Percentiles rank a stretch among this genome's conserved stretches.
phyloP scores from a whole-genome alignment of 352 stramenopile genomes.

The Phytophthora pinifolia region DNA sequence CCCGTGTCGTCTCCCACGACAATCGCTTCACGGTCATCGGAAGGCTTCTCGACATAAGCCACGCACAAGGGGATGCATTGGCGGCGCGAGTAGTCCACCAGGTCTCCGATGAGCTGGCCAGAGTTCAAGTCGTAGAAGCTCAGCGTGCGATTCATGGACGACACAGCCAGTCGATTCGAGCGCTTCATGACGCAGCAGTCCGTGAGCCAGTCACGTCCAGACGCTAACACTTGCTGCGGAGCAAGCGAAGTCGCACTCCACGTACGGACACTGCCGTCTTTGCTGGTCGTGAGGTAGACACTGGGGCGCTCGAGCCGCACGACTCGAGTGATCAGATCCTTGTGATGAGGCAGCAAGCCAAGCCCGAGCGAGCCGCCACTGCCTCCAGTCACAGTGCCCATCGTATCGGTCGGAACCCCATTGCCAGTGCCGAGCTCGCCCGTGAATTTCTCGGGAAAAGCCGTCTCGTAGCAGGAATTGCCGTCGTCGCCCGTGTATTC shows the following conservation, averaged over 20 bases:
- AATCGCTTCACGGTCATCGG: constrained; percentile 69
- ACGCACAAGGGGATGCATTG: constrained; percentile 81
- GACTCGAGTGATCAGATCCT: too few relatives aligned
- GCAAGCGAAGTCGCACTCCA: constrained; percentile 73
- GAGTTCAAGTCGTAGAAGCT: constrained; percentile 77
- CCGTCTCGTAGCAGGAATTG: too few relatives aligned
- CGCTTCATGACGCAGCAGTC: constrained; percentile 79
- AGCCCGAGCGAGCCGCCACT: too few relatives aligned
- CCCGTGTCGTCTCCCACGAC: constrained; percentile 81
- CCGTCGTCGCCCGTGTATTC: too few relatives aligned
- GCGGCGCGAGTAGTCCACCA: constrained; percentile 74
- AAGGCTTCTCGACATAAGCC: constrained; percentile 78
- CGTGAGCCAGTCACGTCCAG: constrained; percentile 77
- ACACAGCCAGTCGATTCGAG: constrained; percentile 77
- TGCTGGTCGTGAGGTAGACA: constrained; percentile 72
- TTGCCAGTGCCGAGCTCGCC: too few relatives aligned
- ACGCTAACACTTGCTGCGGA: constrained; percentile 61
- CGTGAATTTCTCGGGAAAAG: too few relatives aligned
- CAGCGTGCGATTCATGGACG: constrained; percentile 77
- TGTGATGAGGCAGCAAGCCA: too few relatives aligned
- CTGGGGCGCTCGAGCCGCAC: constrained; percentile 67
- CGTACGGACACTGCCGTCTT: constrained; percentile 72
- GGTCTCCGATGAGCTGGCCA: constrained; percentile 66
- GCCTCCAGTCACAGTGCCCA: too few relatives aligned
- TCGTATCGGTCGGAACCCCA: too few relatives aligned